Base-by-base conservation (phyloP, 2,329 filamentous ascomycete species). In the Clarireedia paspali region DNA sequence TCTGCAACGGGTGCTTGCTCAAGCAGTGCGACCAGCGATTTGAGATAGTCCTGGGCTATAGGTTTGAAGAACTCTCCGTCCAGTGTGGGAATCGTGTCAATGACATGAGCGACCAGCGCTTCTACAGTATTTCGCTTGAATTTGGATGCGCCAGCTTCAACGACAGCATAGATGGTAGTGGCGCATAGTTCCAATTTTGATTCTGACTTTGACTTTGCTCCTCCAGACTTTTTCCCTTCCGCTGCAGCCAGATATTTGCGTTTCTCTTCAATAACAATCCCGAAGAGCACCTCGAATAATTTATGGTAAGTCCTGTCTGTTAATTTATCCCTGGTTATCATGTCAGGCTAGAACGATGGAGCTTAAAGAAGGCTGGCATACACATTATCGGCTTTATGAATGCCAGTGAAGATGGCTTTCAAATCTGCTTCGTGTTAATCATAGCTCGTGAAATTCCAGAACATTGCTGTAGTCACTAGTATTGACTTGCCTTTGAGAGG, bases 251-350 rank as follows among this genome's bases (percentile, higher is more conserved):
- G 77, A 61, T 82, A 87, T 17, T 72, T 68, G 9, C 83, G 75
- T 67, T 89, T 90, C 63, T 96, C 91, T 14, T 77, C 71, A 17
- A 85, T 70, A 1, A 80, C 80, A 66, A 79, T 85, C 53, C 80
- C 78, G 67, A 96, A 96, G 2, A 97, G 74, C 1, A 82, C 80
- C 66, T 96, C 90, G 64, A 89, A 89, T 45, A 96, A 83, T 57
- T 81, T 80, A 66, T 94, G 87, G 63, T 88, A 95, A n/a, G 81
- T 80, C 67, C 87, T 88, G 67, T 95, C 89, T 47, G 79, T 80
- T 36, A 96, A 74, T 12, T 71, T 65, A 30, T 69, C 59, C 39
- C 66, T 66, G 56, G 57, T 55, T 59, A 51, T 30, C 17, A 30
- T 15, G 38, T 64, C 53, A 67, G 59, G 46, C 17, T 34, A 27